phyloP scores from a whole-genome alignment of 148 eudicot species.

The Oxyria digyna region DNA sequence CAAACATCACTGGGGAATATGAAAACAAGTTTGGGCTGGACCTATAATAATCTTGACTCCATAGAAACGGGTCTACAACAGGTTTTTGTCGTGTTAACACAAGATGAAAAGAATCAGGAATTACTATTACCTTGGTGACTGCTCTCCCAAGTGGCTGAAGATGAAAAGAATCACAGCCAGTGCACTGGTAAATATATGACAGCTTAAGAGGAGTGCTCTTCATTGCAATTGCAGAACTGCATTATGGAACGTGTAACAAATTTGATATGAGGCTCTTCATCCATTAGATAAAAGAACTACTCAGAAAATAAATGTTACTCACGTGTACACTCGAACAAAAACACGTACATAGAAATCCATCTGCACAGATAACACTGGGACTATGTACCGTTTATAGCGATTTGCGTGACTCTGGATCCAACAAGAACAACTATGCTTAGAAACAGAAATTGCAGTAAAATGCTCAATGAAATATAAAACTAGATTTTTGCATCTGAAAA shows the following conservation, averaged over 20 bases:
- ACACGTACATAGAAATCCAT: slow-evolving; percentile 93
- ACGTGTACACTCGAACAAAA: slow-evolving; percentile 89
- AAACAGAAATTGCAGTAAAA: neutral
- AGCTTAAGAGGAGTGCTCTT: slow-evolving; percentile 96
- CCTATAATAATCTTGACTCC: no score
- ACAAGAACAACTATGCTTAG: slow-evolving; percentile 1
- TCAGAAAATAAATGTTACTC: slow-evolving; percentile 16
- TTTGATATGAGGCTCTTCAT: neutral
- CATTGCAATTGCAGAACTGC: slow-evolving; percentile 92
- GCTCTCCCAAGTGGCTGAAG: slow-evolving; percentile 88
- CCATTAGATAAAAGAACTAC: neutral
- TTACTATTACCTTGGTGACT: slow-evolving; percentile 56
- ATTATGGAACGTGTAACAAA: neutral
- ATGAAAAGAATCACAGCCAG: slow-evolving; percentile 96
- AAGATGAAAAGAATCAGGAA: neutral
- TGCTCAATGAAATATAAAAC: neutral
- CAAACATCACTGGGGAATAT: neutral
- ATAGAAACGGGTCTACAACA: no score
- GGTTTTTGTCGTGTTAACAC: no score
- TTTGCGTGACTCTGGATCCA: slow-evolving; percentile 91
- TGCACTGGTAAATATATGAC: slow-evolving; percentile 82
- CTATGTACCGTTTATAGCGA: slow-evolving; percentile 88
- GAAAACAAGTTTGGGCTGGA: no score
- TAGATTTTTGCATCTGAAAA: neutral
- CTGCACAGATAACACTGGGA: slow-evolving; percentile 78